Base-by-base conservation (phyloP, 495 filamentous ascomycete species). In the Xylaria nigripes region DNA sequence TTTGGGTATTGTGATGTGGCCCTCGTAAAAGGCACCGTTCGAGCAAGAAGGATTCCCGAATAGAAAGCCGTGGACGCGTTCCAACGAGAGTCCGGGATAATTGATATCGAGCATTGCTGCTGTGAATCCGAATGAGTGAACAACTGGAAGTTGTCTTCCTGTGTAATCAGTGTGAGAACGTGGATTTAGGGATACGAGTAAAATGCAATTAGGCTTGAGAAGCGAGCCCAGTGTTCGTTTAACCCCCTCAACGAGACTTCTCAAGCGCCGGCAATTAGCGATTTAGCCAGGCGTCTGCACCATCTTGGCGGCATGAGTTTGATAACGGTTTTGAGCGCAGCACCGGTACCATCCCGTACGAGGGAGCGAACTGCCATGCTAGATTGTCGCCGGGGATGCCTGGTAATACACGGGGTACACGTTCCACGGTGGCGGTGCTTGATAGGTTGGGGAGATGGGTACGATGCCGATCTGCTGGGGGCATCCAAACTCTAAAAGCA, bases 11-110 rank as follows among this genome's bases (percentile, higher is more conserved):
- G n/a, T n/a, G n/a, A 65, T 34, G 59, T 65, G 18, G 55, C 40
- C 40, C 51, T 49, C 19, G 47, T 64, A 2, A 67, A 63, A 7
- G 53, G 59, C n/a, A 68, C 62, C 65, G 68, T 55, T 61, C 62
- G 9, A 67, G 19, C 16, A n/a, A n/a, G n/a, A n/a, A n/a, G 67
- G 40, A n/a, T 21, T 38, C 45, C 18, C 40, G 25, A 58, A 56
- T 22, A 57, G 23, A 34, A 54, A 52, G 29, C 43, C 49, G n/a
- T 50, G 43, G 8, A 50, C 21, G 51, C 50, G 45, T 29, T 43
- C 43, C 19, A 60, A 47, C 16, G 40, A 22, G 15, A 44, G 42
- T 22, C 36, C 23, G 23, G 51, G 19, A 40, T 54, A 32, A 40
- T 50, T 46, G 13, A 18, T 18, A 10, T 60, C 41, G 25, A 58